Base-by-base conservation (phyloP, 768 basidiomycete species). In the Tylopilus vinaceipallidus region DNA sequence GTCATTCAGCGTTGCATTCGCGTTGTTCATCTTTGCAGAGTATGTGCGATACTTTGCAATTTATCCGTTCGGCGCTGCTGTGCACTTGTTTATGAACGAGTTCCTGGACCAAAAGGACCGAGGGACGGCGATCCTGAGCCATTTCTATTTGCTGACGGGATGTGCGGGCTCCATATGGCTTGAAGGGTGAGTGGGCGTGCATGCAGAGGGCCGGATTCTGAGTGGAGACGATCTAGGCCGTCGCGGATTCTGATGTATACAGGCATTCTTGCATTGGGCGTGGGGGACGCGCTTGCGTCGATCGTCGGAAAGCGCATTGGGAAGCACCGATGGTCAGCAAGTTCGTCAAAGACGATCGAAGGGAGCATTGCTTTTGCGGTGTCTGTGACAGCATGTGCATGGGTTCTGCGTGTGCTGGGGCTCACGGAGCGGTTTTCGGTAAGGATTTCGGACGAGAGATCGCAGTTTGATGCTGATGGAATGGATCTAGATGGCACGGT, bases 1-100 rank as follows among this genome's bases (percentile, higher is more conserved):
- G 37, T 84, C 94, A 9, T 97, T 99, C 73, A 95, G 91, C 59
- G 86, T 83, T 17, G 95, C 95, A 2, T 98, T 99, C 68, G 86
- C 97, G 9, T 69, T 92, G 56, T 98, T 99, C 74, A 91, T 85
- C 20, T 98, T 99, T 66, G 85, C 91, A 49, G 97, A 99, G 73
- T 98, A 98, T 73, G 82, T 98, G 55, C 91, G 97, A 50, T 99
- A 98, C 70, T 99, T 98, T 70, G 97, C 97, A 32, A 81, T 99
- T 42, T 98, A 97, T 71, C 97, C 97, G 3, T 90, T 98, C 59
- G 93, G 94, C 13, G 95, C 90, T 10, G 75, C 83, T 11, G 83
- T 99, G 17, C 97, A 99, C 70, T 73, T 98, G 47, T 99, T 99
- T 70, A 84, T 99, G 83, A 90, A 88, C 71, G 97, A 99, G 66